A percentile compares a stretch with the other conserved stretches of the same genome.
Conservation (phyloP, 2,329 filamentous ascomycete genomes). For the Penicillium sp. region DNA sequence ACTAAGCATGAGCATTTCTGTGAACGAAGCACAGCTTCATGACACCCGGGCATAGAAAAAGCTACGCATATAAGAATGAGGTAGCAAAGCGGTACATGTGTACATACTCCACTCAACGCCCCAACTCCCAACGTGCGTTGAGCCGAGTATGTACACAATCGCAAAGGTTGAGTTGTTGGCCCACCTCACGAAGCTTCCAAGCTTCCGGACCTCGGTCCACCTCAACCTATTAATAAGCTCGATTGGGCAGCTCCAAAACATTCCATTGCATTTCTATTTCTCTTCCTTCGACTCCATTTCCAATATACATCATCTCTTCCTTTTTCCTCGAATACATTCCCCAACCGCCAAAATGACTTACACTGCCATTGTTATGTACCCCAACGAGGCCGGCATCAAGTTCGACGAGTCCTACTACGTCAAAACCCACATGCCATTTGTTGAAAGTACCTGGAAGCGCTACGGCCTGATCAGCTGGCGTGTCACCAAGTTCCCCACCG, state of each 20-base stretch:
- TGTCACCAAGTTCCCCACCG: conserved; percentile 19
- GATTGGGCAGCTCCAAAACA: neutral
- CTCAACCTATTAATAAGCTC: no score
- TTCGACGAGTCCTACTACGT: conserved; percentile 28
- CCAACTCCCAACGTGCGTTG: no score
- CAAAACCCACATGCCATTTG: conserved; percentile 26
- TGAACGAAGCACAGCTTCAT: no score
- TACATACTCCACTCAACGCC: no score
- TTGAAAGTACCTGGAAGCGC: conserved; percentile 19
- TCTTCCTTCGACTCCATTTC: neutral
- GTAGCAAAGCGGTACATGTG: no score
- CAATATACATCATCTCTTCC: neutral
- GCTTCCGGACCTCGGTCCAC: no score
- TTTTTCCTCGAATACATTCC: neutral
- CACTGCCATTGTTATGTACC: conserved; percentile 22
- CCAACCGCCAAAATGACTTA: conserved; percentile 16
- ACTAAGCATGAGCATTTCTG: no score
- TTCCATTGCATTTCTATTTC: neutral
- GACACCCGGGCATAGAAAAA: no score
- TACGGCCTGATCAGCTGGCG: conserved; percentile 19
- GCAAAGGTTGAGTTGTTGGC: no score
- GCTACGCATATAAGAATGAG: no score
- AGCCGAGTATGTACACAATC: no score
- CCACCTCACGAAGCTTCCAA: no score
- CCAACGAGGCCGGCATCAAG: conserved; percentile 20